A percentile compares a stretch with the other conserved stretches of the same genome.
Evolutionary conservation across 352 stramenopile genomes (phyloP).

Genomic region (Phytophthora hybrid): DNA sequence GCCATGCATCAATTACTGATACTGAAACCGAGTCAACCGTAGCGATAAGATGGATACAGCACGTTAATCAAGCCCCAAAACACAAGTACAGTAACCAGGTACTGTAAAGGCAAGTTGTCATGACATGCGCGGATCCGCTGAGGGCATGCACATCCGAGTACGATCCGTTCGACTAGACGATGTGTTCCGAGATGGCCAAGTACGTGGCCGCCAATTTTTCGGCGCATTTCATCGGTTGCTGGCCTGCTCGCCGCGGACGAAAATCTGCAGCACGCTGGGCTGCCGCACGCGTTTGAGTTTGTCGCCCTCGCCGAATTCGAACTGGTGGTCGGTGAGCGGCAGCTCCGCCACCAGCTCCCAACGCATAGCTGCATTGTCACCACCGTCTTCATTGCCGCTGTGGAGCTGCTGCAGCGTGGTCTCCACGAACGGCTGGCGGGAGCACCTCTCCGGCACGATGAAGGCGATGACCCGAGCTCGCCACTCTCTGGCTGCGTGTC

Average conservation of each 20-base stretch:
- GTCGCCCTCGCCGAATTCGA: conserved; percentile 61
- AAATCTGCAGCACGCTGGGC: conserved; percentile 69
- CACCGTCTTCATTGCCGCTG: too few relatives aligned
- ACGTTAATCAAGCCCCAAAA: too few relatives aligned
- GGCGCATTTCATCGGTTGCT: neutral
- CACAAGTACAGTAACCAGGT: too few relatives aligned
- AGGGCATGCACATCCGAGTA: too few relatives aligned
- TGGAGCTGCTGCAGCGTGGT: conserved; percentile 43
- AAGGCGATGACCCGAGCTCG: conserved; percentile 62
- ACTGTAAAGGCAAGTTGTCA: too few relatives aligned
- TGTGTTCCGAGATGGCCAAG: neutral
- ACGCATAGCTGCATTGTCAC: neutral
- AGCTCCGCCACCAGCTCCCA: conserved; percentile 49
- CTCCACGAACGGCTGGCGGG: conserved; percentile 47
- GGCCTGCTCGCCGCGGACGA: conserved; percentile 2
- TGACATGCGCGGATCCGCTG: too few relatives aligned
- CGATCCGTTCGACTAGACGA: too few relatives aligned
- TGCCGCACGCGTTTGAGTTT: conserved; percentile 65
- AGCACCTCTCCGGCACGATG: conserved; percentile 75
- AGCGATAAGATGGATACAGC: too few relatives aligned
- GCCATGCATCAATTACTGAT: too few relatives aligned
- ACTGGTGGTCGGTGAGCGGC: conserved; percentile 50
- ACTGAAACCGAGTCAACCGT: too few relatives aligned
- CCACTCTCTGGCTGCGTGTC: conserved; percentile 60
- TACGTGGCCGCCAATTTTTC: neutral